These are phyloP conservation scores for Arabidopsis lyrata DNA, from an alignment of 441 rosid genomes.

Conservation along the genomic window DNA sequence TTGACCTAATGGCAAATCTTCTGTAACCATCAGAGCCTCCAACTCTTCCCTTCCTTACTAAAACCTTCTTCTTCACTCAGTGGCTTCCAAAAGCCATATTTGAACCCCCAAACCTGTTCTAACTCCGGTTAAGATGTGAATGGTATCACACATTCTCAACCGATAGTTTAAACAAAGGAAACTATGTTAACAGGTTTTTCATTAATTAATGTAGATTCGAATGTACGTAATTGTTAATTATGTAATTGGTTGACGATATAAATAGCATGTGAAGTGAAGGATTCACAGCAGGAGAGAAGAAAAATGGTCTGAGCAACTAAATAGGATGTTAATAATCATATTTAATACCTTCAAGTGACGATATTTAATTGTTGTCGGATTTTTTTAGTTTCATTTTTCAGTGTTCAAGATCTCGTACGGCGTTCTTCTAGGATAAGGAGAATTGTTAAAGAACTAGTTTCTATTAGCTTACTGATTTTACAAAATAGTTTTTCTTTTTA, in stretches of 20 bases:
- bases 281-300: conserved; percentile 22
- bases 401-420: conserved; percentile 35
- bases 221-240: conserved; percentile 20
- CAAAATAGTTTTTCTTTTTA: not conserved
- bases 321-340: conserved; percentile 22
- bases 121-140: too few relatives aligned
- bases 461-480: not conserved
- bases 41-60: too few relatives aligned
- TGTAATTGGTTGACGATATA: conserved; percentile 34
- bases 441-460: not conserved
- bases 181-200: conserved; percentile 24
- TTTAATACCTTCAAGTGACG: conserved; percentile 34
- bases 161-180: not conserved
- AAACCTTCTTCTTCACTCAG: too few relatives aligned
- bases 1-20: too few relatives aligned
- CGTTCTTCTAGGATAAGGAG: conserved; percentile 29
- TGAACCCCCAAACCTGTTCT: too few relatives aligned
- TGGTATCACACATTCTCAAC: too few relatives aligned
- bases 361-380: conserved; percentile 22
- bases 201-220: conserved; percentile 24
- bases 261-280: conserved; percentile 33
- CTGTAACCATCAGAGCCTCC: too few relatives aligned
- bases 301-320: conserved; percentile 23
- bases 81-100: too few relatives aligned
- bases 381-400: not conserved